These are phyloP conservation scores for Verticillium dahliae DNA, from an alignment of 2,329 filamentous ascomycete genomes.

Conservation along the genomic window DNA sequence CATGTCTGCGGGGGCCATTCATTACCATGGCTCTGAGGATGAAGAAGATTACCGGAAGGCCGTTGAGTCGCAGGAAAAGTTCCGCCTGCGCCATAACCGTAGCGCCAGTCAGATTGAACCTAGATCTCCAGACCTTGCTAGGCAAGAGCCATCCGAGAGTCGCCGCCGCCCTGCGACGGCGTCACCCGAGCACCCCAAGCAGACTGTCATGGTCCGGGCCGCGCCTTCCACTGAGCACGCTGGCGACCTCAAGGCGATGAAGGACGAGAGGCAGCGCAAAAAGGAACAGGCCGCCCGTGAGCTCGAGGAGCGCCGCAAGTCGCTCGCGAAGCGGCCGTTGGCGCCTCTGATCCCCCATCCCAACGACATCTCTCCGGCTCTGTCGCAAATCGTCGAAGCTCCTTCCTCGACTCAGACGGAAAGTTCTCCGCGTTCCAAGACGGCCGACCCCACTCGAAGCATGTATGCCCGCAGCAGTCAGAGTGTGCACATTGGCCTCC, in stretches of 20 bases:
- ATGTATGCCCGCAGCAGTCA: slow-evolving; percentile 38
- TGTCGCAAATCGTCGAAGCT: slow-evolving; percentile 30
- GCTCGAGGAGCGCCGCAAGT: slow-evolving; percentile 80
- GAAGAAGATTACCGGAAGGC: slow-evolving; percentile 54
- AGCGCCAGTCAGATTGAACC: slow-evolving; percentile 38
- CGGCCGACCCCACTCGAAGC: slow-evolving; percentile 53
- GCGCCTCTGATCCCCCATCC: slow-evolving; percentile 77
- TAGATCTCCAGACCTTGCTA: slow-evolving; percentile 26
- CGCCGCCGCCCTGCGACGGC: slow-evolving; percentile 26
- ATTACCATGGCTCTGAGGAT: slow-evolving; percentile 54
- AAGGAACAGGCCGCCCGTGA: slow-evolving; percentile 76
- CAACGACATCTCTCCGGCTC: slow-evolving; percentile 39
- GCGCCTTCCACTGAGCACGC: slow-evolving; percentile 31
- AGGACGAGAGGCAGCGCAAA: slow-evolving; percentile 56
- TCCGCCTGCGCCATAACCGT: slow-evolving; percentile 47
- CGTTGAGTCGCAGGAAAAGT: slow-evolving; percentile 45
- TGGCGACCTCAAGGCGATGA: slow-evolving; percentile 49
- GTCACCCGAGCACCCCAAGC: slow-evolving; percentile 14
- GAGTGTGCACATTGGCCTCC: slow-evolving; percentile 64
- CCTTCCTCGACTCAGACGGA: neutral
- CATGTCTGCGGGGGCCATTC: slow-evolving; percentile 54
- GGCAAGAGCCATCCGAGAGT: slow-evolving; percentile 31
- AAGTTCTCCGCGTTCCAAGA: slow-evolving; percentile 51
- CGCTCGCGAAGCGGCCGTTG: slow-evolving; percentile 72
- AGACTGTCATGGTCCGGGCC: slow-evolving; percentile 6